Conservation (phyloP, 345 rosid species). For the Rhodamnia rubescens region DNA sequence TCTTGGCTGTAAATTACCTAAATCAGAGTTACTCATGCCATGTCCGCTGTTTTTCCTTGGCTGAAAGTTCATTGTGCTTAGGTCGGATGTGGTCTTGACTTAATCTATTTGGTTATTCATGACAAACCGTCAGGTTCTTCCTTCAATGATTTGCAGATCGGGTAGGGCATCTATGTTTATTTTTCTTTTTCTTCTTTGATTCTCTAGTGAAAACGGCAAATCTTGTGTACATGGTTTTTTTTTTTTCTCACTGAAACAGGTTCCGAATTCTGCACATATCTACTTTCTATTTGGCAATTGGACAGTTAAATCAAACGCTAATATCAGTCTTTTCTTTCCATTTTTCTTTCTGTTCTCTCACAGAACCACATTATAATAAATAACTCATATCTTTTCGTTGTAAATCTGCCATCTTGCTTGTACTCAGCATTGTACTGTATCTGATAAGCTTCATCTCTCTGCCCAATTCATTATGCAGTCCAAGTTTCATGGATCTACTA, state of each 20-base stretch:
- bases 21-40: background rate
- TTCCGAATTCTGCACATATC: background rate
- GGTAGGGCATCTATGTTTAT: background rate
- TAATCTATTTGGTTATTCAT: background rate
- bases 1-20: background rate
- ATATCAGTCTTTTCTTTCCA: background rate
- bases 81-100: background rate
- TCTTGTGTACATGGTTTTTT: background rate
- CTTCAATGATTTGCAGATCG: background rate
- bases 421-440: background rate
- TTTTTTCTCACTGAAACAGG: background rate
- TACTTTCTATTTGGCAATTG: background rate
- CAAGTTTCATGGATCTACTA: background rate
- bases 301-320: background rate
- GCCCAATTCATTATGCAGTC: background rate
- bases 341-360: background rate
- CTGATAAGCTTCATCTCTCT: background rate
- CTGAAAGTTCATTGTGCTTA: background rate
- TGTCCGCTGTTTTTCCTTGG: background rate
- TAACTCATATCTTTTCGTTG: background rate
- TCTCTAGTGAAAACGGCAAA: background rate
- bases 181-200: background rate
- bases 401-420: background rate
- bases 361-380: background rate
- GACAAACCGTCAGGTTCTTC: background rate